Evolutionary conservation across 129 eudicot genomes (phyloP), one percentile per base, ranked within the genome.

Genomic region (Flaveria bidentis): DNA sequence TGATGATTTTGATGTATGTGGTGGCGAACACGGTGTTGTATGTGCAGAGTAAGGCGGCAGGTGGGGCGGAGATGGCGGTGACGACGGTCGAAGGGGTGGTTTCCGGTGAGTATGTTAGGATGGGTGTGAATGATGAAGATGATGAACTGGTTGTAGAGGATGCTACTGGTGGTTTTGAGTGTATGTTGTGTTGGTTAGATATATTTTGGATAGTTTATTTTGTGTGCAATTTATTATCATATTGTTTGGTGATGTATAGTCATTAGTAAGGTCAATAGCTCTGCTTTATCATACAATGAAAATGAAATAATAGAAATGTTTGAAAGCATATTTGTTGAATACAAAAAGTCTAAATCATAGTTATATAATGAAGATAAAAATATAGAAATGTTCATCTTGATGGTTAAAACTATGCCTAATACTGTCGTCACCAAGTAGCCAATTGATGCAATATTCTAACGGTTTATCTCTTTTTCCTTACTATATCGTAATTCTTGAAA

Each of bases 11-110:
- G 62, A 16, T 69, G 39, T 17, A 76, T 60, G 78, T 85, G 55
- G 88, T 88, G 4, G 83, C 85, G 2, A 75, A 52, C 69, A 85
- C 88, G 2, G 97, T 91, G 49, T 57, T 91, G 73, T 91, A 83
- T 80, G 83, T 87, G 87, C 85, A 89, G n/a, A 89, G 91, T 76
- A 91, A 87, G 85, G 92, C 84, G 0, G 79, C 84, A 45, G 82
- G 73, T 16, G 92, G 87, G 13, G 95, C 83, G 49, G 57, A 84
- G 78, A 84, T 88, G 9, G 64, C 68, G 6, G 88, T 78, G 78
- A 80, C 80, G 64, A 86, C 88, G 67, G 25, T 44, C 0, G 82
- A 88, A 0, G 86, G 82, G 82, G 93, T 80, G 74, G 87, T 88
- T 81, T 85, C 88, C 1, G 56, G 78, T 17, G 89, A 86, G 68